phyloP scores from a whole-genome alignment of 306 rosid species.

The Trifolium dubium region DNA sequence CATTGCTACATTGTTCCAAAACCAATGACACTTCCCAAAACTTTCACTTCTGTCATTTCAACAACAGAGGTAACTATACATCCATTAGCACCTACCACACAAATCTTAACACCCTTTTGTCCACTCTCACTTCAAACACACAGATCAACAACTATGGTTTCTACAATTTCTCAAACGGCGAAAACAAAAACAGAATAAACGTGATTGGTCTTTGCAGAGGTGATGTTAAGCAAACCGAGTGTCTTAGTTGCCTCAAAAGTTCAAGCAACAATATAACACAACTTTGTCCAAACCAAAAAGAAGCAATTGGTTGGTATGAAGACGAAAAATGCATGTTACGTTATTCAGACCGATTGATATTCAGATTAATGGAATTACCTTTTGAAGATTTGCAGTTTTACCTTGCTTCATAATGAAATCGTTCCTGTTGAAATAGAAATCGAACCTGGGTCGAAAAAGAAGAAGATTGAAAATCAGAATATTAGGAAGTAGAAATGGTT shows the following conservation, averaged over 20 bases:
- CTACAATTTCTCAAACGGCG: background rate
- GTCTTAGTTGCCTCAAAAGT: background rate
- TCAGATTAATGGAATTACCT: background rate
- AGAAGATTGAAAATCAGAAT: no score
- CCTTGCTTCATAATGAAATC: no score
- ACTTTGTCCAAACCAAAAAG: slow-evolving; percentile 13
- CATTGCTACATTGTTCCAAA: no score
- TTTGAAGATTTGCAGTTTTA: no score
- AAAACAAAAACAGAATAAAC: slow-evolving; percentile 1
- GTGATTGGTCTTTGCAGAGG: slow-evolving; percentile 15
- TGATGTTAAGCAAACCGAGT: background rate
- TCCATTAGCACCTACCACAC: background rate
- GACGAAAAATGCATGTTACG: slow-evolving; percentile 10
- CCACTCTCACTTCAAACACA: slow-evolving; percentile 1
- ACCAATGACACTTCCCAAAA: background rate
- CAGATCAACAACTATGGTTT: slow-evolving; percentile 2
- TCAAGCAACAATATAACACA: background rate
- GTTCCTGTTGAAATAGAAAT: no score
- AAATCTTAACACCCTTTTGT: background rate
- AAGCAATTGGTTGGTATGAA: slow-evolving; percentile 6
- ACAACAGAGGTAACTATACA: background rate
- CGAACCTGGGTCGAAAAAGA: no score
- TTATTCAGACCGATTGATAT: background rate
- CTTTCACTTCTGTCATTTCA: background rate
- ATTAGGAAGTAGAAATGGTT: no score